Evolutionary conservation across 805 yeast species (phyloP).

Genomic region (Zygoascus bituminiphila): DNA sequence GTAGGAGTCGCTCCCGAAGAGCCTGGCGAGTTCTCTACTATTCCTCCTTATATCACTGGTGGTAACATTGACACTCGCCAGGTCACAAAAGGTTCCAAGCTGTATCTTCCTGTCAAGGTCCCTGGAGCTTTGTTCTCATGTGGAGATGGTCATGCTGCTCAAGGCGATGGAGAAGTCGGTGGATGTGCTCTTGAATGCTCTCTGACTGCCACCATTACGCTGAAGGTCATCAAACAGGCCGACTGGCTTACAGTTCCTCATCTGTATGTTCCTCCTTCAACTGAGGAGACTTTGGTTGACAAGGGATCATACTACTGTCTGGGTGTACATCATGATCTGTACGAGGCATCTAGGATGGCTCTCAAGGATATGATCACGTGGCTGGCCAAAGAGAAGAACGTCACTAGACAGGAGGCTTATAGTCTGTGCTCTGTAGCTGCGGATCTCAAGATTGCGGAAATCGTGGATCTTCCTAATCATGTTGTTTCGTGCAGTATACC

Average conservation of each 20-base stretch:
- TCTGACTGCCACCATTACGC: slow-evolving; percentile 8
- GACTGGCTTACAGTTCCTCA: slow-evolving; percentile 9
- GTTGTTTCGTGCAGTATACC: slow-evolving; percentile 9
- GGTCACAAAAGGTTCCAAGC: slow-evolving; percentile 6
- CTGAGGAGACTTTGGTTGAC: slow-evolving; percentile 2
- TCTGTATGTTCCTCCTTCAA: slow-evolving; percentile 4
- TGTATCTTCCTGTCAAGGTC: slow-evolving; percentile 11
- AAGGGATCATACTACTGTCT: slow-evolving; percentile 10
- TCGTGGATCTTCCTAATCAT: slow-evolving; percentile 12
- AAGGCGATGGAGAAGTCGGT: slow-evolving; percentile 13
- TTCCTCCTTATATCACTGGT: slow-evolving; percentile 10
- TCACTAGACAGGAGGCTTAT: slow-evolving; percentile 10
- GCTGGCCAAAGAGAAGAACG: slow-evolving; percentile 2
- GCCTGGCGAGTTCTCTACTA: slow-evolving; percentile 9
- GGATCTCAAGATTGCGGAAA: slow-evolving; percentile 11
- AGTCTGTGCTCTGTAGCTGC: slow-evolving; percentile 10
- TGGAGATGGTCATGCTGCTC: slow-evolving; percentile 15
- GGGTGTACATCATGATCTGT: slow-evolving; percentile 9
- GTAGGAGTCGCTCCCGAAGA: slow-evolving; percentile 12
- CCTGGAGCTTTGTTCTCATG: slow-evolving; percentile 11
- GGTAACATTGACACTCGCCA: slow-evolving; percentile 12
- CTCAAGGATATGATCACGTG: slow-evolving; percentile 6
- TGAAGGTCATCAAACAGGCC: slow-evolving; percentile 6
- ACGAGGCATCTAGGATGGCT: slow-evolving; percentile 9
- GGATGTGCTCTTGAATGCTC: slow-evolving; percentile 11